Evolutionary conservation across 495 filamentous ascomycete genomes (phyloP), one percentile per base, ranked within the genome.

Genomic region (Neurospora hispaniola): DNA sequence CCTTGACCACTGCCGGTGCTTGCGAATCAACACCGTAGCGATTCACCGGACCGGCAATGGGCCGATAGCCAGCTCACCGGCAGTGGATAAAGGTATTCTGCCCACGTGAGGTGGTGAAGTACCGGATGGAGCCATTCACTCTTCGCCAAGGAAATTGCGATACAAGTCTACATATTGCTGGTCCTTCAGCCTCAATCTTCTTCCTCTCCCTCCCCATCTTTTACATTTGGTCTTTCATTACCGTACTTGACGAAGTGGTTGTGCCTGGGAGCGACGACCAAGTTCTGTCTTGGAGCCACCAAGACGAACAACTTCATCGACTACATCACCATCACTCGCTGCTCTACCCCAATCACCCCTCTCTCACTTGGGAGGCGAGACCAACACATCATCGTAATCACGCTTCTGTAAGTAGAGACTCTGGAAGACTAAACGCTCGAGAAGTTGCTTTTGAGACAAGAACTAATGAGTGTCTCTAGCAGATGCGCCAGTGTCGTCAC

Each of bases 1-100:
- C 46, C 20, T 54, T 54, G 46, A 54, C 11, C 46, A 54, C 2
- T 54, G 46, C 46, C 20, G 20, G 10, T 54, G 0, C 4, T 5
- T 31, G 10, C 10, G 0, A 5, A 20, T 0, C 20, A 54, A 54
- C 4, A 0, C 20, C 0, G 46, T 31, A 2, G 27, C 27, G 0
- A 31, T 31, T 31, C 27, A 31, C 27, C 27, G 27, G 27, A 31
- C 27, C 27, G 27, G 27, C 27, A 31, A 31, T 31, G 27, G 27
- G 1, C 27, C 27, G 27, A 31, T 31, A 31, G 27, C 27, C 27
- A 31, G 27, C 27, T 31, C 27, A 3, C 27, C 27, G 27, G 27
- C 27, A 31, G 27, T 31, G 27, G 27, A 31, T 31, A 31, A 31
- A 31, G 27, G 27, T 31, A 2, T 31, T 31, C 2, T 1, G 2